Evolutionary conservation across 169 alveolate genomes (phyloP).

Genomic region (Babesia bigemina): DNA sequence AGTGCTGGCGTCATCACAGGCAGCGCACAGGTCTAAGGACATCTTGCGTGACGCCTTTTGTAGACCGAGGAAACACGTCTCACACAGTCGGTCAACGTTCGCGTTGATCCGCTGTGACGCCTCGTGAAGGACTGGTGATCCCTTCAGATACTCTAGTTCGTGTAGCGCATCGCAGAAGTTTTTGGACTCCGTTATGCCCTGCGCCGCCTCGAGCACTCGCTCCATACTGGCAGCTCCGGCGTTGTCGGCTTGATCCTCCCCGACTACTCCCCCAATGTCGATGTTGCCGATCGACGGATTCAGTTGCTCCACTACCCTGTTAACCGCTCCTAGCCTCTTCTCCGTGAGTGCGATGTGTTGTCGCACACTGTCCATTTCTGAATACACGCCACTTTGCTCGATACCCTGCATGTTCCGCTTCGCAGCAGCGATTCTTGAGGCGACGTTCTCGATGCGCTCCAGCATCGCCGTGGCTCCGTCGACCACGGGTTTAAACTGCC

Average conservation of each 20-base stretch:
- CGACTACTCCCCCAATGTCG: not conserved
- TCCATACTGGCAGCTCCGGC: not conserved
- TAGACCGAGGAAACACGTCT: constrained; percentile 13
- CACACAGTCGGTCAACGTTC: constrained; percentile 20
- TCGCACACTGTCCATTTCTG: constrained; percentile 23
- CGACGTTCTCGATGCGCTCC: constrained; percentile 22
- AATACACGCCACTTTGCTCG: not conserved
- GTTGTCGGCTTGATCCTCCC: not conserved
- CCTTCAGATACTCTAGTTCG: constrained; percentile 36
- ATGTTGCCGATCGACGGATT: constrained; percentile 26
- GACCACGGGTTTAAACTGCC: not conserved
- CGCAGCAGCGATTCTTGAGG: constrained; percentile 5
- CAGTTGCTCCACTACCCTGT: constrained; percentile 31
- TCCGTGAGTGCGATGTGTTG: constrained; percentile 27
- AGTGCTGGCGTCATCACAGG: constrained; percentile 16
- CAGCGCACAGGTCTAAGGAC: constrained; percentile 12
- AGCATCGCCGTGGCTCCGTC: constrained; percentile 25
- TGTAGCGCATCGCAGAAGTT: constrained; percentile 33
- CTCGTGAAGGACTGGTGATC: constrained; percentile 17
- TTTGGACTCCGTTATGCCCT: constrained; percentile 24
- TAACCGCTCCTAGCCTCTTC: constrained; percentile 27
- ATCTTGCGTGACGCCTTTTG: constrained; percentile 24
- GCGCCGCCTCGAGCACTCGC: constrained; percentile 30
- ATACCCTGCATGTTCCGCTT: not conserved
- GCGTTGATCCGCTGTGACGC: constrained; percentile 28